Percentiles rank a stretch among this genome's conserved stretches.
These are phyloP conservation scores for Ustilaginoidea virens DNA, from an alignment of 2,329 filamentous ascomycete species.

Conservation along the genomic window DNA sequence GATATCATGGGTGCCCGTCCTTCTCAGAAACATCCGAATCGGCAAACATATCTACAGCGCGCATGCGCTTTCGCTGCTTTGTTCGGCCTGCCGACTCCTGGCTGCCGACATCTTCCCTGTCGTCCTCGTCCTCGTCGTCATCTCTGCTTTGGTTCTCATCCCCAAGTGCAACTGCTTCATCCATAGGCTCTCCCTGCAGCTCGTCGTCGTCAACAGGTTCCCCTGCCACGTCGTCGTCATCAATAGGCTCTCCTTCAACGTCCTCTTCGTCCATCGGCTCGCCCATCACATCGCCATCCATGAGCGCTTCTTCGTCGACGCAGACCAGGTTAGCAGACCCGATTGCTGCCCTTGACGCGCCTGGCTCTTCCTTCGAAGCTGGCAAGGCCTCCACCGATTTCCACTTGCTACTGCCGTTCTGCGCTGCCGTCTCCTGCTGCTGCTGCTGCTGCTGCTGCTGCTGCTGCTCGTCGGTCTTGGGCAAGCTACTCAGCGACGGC, in stretches of 20 bases:
- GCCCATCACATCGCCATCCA: conserved; percentile 28
- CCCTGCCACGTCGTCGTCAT: conserved; percentile 24
- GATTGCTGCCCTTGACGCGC: conserved; percentile 5
- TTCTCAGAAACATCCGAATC: conserved; percentile 42
- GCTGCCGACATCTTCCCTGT: conserved; percentile 11
- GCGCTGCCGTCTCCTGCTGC: too few species aligned
- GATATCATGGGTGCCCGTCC: not conserved
- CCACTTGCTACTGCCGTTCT: conserved; percentile 30
- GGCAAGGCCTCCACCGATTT: conserved; percentile 30
- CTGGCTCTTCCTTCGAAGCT: conserved; percentile 4
- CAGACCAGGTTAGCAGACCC: conserved; percentile 20
- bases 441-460: too few species aligned
- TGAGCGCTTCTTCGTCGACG: conserved; percentile 20
- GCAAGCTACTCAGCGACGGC: conserved; percentile 25
- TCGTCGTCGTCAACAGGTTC: conserved; percentile 29
- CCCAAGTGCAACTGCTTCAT: conserved; percentile 23
- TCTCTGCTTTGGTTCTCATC: conserved; percentile 15
- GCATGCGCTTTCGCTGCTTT: conserved; percentile 45
- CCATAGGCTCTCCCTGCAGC: conserved; percentile 24
- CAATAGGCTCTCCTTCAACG: conserved; percentile 29
- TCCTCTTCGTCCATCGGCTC: conserved; percentile 31
- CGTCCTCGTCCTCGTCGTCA: conserved; percentile 28
- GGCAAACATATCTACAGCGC: conserved; percentile 78
- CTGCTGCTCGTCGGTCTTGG: conserved; percentile 12
- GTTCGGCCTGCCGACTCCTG: conserved; percentile 17